Evolutionary conservation across 140 eudicot genomes (phyloP).

Genomic region (Oenanthe javanica): DNA sequence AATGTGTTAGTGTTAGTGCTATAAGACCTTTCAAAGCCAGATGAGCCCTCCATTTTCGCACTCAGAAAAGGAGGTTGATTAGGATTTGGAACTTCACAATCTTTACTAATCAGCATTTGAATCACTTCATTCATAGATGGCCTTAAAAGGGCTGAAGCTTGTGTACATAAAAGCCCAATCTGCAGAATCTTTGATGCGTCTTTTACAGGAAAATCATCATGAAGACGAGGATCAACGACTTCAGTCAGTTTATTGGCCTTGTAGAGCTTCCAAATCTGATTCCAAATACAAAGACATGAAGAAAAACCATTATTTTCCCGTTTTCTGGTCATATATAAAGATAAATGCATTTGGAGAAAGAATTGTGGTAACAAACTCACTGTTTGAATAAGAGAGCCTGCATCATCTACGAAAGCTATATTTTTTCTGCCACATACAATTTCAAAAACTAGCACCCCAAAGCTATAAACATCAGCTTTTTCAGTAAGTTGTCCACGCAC

Average conservation of each 20-base stretch:
- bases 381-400: constrained; percentile 57
- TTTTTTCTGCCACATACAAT: constrained; percentile 53
- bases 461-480: constrained; percentile 74
- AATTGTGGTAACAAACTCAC: constrained; percentile 22
- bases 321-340: not conserved
- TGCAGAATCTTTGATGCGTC: constrained; percentile 41
- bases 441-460: constrained; percentile 68
- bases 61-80: constrained; percentile 62
- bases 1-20: constrained; percentile 14
- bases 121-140: constrained; percentile 65
- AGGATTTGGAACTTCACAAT: constrained; percentile 33
- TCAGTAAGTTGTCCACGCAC: constrained; percentile 80
- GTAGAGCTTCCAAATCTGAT: constrained; percentile 60
- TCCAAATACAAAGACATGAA: not conserved
- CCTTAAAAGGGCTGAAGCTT: constrained; percentile 46
- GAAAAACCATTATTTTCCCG: not conserved
- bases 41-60: constrained; percentile 27
- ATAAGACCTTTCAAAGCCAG: constrained; percentile 21
- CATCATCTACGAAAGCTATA: constrained; percentile 46
- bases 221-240: constrained; percentile 39
- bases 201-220: constrained; percentile 34
- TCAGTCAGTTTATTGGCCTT: constrained; percentile 32
- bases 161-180: constrained; percentile 65
- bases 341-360: not conserved
- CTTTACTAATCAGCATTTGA: constrained; percentile 26